Evolutionary conservation across 441 rosid species (phyloP).

Genomic region (Adansonia grandidieri): DNA sequence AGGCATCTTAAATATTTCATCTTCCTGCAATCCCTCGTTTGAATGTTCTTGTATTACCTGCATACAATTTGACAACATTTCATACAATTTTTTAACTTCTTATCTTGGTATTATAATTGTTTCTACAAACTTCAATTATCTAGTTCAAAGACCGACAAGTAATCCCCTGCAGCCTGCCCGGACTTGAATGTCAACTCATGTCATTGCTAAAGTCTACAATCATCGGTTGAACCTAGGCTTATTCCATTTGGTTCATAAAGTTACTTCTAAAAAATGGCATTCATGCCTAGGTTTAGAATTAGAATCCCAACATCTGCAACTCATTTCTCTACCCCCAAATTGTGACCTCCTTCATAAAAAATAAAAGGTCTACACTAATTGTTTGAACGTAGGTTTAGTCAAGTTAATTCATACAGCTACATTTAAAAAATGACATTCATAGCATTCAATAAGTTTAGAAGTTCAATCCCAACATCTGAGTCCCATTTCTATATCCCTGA

Average conservation of each 20-base stretch:
- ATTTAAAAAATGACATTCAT: background rate
- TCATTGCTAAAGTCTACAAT: background rate
- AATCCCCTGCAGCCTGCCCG: background rate
- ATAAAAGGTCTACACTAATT: background rate
- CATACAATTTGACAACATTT: background rate
- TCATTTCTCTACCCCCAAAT: too few relatives aligned
- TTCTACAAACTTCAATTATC: background rate
- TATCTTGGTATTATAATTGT: background rate
- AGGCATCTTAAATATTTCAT: conserved; percentile 8
- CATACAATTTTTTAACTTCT: background rate
- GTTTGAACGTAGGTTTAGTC: too few relatives aligned
- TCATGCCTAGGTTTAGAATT: too few relatives aligned
- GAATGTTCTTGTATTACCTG: conserved; percentile 14
- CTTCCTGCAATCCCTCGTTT: background rate
- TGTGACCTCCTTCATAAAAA: too few relatives aligned
- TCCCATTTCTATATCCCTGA: too few relatives aligned
- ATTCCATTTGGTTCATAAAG: too few relatives aligned
- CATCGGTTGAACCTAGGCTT: too few relatives aligned
- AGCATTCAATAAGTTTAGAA: too few relatives aligned
- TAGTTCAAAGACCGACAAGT: background rate
- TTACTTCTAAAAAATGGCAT: too few relatives aligned
- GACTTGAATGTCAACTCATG: background rate
- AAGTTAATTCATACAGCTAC: background rate
- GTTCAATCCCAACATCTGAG: too few relatives aligned
- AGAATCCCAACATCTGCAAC: too few relatives aligned